Conservation (phyloP, 768 basidiomycete genomes). For the Mycena floridula region DNA sequence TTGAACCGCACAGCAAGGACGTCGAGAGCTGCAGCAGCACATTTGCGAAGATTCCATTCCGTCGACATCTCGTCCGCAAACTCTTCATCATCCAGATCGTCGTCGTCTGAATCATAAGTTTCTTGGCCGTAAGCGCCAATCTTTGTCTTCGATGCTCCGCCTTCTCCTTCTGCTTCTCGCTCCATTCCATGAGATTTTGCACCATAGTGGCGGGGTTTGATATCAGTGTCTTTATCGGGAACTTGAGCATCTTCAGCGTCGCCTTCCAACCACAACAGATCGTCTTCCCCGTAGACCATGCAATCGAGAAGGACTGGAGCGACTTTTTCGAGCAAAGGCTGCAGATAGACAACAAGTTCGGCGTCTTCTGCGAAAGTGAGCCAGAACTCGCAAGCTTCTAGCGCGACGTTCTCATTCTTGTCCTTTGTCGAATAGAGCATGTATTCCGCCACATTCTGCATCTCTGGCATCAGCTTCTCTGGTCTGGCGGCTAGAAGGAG, state of each 20-base stretch:
- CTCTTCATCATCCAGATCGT: conserved; percentile 83
- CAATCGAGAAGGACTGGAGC: conserved; percentile 94
- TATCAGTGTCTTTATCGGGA: conserved; percentile 91
- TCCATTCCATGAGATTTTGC: conserved; percentile 82
- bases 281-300: conserved; percentile 96
- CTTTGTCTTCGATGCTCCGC: conserved; percentile 30
- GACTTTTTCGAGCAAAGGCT: conserved; percentile 84
- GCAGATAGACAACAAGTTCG: conserved; percentile 76
- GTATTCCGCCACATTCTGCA: conserved; percentile 93
- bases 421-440: conserved; percentile 99
- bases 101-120: conserved; percentile 78
- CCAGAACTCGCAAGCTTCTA: conserved; percentile 99
- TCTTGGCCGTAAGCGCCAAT: conserved; percentile 76
- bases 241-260: conserved; percentile 86
- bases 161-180: conserved; percentile 47
- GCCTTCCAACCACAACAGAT: conserved; percentile 90
- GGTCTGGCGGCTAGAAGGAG: conserved; percentile 88
- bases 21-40: conserved; percentile 94
- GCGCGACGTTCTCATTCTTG: conserved; percentile 91
- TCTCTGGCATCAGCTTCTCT: conserved; percentile 95
- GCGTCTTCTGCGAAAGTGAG: conserved; percentile 96
- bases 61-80: conserved; percentile 96
- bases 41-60: conserved; percentile 98
- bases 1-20: conserved; percentile 93
- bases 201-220: conserved; percentile 93